These are phyloP conservation scores for Blastomyces parvus DNA, from an alignment of 2,329 filamentous ascomycete species.

Conservation along the genomic window DNA sequence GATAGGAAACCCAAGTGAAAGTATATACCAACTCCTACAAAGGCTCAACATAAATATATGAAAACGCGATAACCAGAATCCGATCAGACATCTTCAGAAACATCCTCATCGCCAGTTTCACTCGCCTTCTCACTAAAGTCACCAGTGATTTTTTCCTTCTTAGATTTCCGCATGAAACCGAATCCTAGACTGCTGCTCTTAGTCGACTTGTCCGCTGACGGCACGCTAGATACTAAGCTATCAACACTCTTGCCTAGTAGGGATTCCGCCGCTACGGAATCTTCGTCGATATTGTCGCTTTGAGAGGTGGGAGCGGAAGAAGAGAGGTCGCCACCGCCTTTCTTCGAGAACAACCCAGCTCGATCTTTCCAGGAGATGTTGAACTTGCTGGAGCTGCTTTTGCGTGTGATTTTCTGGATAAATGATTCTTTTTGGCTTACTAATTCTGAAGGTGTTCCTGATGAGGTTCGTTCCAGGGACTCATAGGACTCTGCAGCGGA, in stretches of 20 bases:
- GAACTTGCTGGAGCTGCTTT: constrained; percentile 43
- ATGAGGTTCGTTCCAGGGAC: constrained; percentile 39
- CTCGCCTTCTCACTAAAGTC: constrained; percentile 38
- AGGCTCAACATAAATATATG: not conserved
- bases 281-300: constrained; percentile 38
- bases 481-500: constrained; percentile 41
- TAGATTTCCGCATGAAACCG: constrained; percentile 40
- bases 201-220: constrained; percentile 35
- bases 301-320: constrained; percentile 12
- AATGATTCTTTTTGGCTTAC: constrained; percentile 39
- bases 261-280: constrained; percentile 28
- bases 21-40: not conserved
- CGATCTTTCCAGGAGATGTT: constrained; percentile 44
- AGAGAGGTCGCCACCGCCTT: constrained; percentile 32
- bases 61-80: not conserved
- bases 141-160: constrained; percentile 34
- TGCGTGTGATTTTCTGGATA: constrained; percentile 44
- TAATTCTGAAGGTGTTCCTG: constrained; percentile 34
- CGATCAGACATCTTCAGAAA: constrained; percentile 23
- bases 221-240: constrained; percentile 32
- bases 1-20: not conserved
- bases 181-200: constrained; percentile 38
- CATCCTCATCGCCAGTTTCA: constrained; percentile 36
- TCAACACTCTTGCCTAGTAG: constrained; percentile 38
- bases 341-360: constrained; percentile 39